Conservation (phyloP, 225 moss, liverwort and hornwort genomes). For the Straminergon stramineum region DNA sequence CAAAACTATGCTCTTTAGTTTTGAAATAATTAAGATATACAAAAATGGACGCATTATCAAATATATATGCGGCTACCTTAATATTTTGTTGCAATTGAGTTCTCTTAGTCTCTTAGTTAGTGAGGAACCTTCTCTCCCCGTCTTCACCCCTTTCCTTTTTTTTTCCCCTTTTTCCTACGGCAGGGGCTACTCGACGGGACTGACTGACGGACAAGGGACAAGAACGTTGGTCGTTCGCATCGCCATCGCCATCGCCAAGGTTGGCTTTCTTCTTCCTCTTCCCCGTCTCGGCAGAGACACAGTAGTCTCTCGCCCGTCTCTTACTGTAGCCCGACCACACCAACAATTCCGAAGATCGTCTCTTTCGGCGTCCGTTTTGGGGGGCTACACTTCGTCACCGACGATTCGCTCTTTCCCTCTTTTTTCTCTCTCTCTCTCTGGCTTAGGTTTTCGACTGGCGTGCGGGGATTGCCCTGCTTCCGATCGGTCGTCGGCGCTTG, state of each 20-base stretch:
- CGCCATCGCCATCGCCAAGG: conserved; percentile 15
- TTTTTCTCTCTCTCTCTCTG: background rate
- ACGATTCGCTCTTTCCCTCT: background rate
- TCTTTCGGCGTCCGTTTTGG: background rate
- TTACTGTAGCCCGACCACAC: background rate
- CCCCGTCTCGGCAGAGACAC: background rate
- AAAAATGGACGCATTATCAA: background rate
- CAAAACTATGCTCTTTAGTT: background rate
- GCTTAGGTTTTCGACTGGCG: conserved; percentile 26
- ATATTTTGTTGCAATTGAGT: background rate
- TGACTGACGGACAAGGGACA: background rate
- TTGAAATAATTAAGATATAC: background rate
- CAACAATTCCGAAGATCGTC: background rate
- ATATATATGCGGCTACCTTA: background rate
- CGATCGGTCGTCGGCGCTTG: conserved; percentile 3
- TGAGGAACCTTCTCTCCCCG: background rate
- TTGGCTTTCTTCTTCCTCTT: background rate
- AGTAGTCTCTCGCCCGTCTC: background rate
- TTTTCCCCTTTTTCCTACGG: background rate
- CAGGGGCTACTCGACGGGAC: background rate
- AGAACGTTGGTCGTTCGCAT: conserved; percentile 25
- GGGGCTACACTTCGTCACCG: background rate
- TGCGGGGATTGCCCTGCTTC: background rate
- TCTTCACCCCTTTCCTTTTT: background rate
- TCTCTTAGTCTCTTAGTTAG: background rate